A percentile compares a stretch with the other conserved stretches of the same genome.
Evolutionary conservation across 129 eudicot species (phyloP).

Genomic region (Dittrichia graveolens): DNA sequence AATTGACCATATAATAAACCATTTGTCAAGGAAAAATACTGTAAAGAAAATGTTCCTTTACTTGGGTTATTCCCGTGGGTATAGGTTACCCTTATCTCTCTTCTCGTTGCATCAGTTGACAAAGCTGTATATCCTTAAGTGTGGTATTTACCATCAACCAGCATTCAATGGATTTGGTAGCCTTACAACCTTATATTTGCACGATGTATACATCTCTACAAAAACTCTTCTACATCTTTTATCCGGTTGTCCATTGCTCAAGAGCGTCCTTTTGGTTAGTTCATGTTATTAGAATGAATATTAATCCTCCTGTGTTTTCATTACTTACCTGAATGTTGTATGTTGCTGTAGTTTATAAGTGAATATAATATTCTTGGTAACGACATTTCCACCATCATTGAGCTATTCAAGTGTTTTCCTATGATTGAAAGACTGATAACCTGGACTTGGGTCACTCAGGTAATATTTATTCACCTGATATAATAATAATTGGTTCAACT

Average conservation of each 20-base stretch:
- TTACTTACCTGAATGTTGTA: neutral
- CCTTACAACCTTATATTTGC: constrained; percentile 7
- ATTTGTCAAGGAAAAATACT: neutral
- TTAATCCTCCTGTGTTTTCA: neutral
- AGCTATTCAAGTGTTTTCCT: constrained; percentile 25
- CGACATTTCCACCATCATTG: neutral
- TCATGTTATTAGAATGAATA: neutral
- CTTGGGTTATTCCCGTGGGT: neutral
- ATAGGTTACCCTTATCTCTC: neutral
- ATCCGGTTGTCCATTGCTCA: neutral
- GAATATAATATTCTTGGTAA: neutral
- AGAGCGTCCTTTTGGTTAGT: constrained; percentile 17
- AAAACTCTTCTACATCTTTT: neutral
- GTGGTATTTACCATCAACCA: neutral
- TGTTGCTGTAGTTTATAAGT: neutral
- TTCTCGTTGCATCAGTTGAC: constrained; percentile 23
- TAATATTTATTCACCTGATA: neutral
- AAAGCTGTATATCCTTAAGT: neutral
- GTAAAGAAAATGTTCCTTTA: neutral
- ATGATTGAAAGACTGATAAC: constrained; percentile 2
- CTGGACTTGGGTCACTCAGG: neutral
- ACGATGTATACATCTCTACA: neutral
- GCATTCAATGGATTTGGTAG: neutral
- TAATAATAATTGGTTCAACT: neutral
- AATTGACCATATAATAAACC: neutral